Evolutionary conservation across 2,329 filamentous ascomycete genomes (phyloP).

Genomic region (Lizonia empirigonia): DNA sequence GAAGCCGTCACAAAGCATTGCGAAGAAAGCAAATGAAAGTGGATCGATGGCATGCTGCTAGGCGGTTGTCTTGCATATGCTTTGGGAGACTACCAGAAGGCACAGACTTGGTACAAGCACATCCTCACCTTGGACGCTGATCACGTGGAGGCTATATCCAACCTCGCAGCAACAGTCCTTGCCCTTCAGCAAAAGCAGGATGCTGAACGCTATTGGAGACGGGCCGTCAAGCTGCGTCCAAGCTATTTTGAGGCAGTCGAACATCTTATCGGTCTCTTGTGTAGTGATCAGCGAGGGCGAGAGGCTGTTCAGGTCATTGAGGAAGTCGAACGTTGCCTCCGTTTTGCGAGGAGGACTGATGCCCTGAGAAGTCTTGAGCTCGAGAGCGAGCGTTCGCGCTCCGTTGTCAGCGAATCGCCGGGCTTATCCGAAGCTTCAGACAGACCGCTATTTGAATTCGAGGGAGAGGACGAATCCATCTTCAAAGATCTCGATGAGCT

Average conservation of each 20-base stretch:
- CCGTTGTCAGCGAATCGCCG: conserved; percentile 62
- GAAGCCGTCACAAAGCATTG: conserved; percentile 46
- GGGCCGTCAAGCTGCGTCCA: conserved; percentile 80
- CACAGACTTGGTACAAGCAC: conserved; percentile 74
- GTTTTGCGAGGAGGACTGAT: conserved; percentile 54
- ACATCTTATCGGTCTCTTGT: conserved; percentile 87
- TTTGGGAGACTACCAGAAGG: conserved; percentile 80
- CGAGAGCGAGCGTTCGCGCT: conserved; percentile 65
- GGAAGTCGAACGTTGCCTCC: conserved; percentile 77
- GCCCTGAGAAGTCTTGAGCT: conserved; percentile 58
- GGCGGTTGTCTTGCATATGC: conserved; percentile 93
- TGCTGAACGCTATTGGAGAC: conserved; percentile 83
- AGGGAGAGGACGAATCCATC: conserved; percentile 50
- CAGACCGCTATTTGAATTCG: conserved; percentile 60
- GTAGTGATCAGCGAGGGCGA: conserved; percentile 76
- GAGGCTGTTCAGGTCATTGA: conserved; percentile 89
- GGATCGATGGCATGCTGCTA: conserved; percentile 91
- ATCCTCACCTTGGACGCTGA: conserved; percentile 64
- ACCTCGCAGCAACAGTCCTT: conserved; percentile 86
- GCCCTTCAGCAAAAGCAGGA: conserved; percentile 82
- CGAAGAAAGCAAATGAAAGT: conserved; percentile 56
- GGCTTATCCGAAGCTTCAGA: conserved; percentile 63
- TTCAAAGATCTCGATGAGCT: conserved; percentile 49
- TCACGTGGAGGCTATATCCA: conserved; percentile 92
- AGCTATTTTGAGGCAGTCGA: conserved; percentile 95